phyloP scores from a whole-genome alignment of 1,284 basidiomycete species.

The Inonotus hispidus region DNA sequence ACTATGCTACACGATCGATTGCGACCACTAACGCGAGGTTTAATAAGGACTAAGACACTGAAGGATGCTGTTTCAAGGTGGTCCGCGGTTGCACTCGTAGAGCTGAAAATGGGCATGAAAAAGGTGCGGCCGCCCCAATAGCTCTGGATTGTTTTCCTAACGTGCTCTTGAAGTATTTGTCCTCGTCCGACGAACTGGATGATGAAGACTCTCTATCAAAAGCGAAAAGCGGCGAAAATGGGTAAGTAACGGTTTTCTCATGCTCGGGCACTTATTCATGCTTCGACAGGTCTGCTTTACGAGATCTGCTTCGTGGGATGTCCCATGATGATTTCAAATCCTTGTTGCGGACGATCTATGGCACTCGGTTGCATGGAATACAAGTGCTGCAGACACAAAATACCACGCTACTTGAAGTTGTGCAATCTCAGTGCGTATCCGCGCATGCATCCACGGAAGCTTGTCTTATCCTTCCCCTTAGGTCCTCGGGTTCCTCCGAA shows the following conservation, averaged over 20 bases:
- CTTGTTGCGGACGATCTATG: conserved; percentile 60
- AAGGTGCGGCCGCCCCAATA: conserved; percentile 37
- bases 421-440: conserved; percentile 43
- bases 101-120: conserved; percentile 59
- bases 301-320: conserved; percentile 61
- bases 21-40: conserved; percentile 67
- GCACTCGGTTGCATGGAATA: conserved; percentile 63
- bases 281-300: conserved; percentile 38
- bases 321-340: conserved; percentile 64
- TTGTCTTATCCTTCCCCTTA: conserved; percentile 20
- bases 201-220: conserved; percentile 39
- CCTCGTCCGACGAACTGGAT: conserved; percentile 47
- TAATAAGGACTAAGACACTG: conserved; percentile 70
- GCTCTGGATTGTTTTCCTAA: not conserved
- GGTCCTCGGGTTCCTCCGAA: conserved; percentile 33
- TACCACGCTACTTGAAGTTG: conserved; percentile 52
- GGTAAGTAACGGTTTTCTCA: conserved; percentile 28
- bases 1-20: conserved; percentile 53
- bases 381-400: conserved; percentile 68
- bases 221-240: conserved; percentile 29
- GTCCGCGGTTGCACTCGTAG: conserved; percentile 68
- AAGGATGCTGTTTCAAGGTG: conserved; percentile 70
- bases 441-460: conserved; percentile 3
- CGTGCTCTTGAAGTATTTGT: conserved; percentile 41
- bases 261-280: conserved; percentile 10